phyloP scores from a whole-genome alignment of 495 filamentous ascomycete genomes.

The Hypoxylon cercidicola region DNA sequence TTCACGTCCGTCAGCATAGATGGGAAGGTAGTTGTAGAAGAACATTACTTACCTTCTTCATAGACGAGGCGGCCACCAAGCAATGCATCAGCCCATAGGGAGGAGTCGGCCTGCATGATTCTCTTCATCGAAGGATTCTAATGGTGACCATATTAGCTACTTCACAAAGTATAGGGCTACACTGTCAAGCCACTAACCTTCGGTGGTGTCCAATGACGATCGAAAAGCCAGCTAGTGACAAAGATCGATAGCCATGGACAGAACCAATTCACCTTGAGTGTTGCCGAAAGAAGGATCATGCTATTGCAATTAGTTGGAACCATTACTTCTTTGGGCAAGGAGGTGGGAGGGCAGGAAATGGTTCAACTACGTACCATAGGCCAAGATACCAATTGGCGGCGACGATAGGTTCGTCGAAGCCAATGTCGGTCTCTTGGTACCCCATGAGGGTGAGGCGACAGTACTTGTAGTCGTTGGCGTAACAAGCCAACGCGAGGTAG shows the following conservation, averaged over 20 bases:
- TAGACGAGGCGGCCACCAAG: slow-evolving; percentile 2
- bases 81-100: neutral
- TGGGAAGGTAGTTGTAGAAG: neutral
- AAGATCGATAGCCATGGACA: slow-evolving; percentile 7
- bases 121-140: slow-evolving; percentile 16
- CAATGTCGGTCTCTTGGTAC: slow-evolving; percentile 4
- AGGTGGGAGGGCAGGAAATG: neutral
- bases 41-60: slow-evolving; percentile 7
- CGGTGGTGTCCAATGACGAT: slow-evolving; percentile 17
- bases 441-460: slow-evolving; percentile 13
- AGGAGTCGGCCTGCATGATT: slow-evolving; percentile 13
- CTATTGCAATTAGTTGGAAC: neutral
- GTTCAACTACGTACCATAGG: neutral
- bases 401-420: neutral
- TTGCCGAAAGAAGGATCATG: slow-evolving; percentile 20
- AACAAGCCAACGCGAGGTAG: slow-evolving; percentile 9
- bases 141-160: neutral
- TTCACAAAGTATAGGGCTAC: neutral
- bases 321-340: neutral
- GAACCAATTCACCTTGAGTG: slow-evolving; percentile 20
- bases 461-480: slow-evolving; percentile 14
- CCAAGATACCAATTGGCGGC: slow-evolving; percentile 9
- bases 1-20: neutral
- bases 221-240: slow-evolving; percentile 5
- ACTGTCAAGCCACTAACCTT: neutral